phyloP scores from a whole-genome alignment of 2,329 filamentous ascomycete genomes.

The Pseudocercospora eumusae region DNA sequence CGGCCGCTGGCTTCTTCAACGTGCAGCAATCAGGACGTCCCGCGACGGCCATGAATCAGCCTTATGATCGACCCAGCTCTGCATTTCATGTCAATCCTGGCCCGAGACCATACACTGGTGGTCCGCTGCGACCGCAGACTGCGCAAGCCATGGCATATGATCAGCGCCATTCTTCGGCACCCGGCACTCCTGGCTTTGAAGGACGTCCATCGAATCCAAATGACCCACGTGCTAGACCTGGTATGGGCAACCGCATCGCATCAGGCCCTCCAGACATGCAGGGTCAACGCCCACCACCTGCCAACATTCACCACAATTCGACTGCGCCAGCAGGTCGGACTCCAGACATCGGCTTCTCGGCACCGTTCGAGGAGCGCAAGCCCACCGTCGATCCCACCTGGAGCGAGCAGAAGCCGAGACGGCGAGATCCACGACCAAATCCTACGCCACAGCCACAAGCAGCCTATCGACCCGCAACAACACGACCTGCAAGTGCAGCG shows the following conservation, averaged over 20 bases:
- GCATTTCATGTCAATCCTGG: constrained; percentile 54
- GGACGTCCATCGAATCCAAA: constrained; percentile 23
- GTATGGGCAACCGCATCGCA: constrained; percentile 35
- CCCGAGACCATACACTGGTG: constrained; percentile 24
- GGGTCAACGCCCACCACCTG: constrained; percentile 19
- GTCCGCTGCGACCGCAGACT: constrained; percentile 22
- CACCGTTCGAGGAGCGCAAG: constrained; percentile 47
- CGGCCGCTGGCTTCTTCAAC: constrained; percentile 43
- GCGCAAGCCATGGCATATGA: constrained; percentile 27
- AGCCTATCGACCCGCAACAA: constrained; percentile 9
- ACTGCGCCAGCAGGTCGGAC: constrained; percentile 25
- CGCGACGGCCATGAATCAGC: constrained; percentile 46
- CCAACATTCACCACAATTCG: constrained; percentile 25
- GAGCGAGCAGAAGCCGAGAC: constrained; percentile 16
- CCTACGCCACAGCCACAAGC: constrained; percentile 24
- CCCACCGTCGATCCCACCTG: constrained; percentile 27
- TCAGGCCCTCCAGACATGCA: constrained; percentile 36
- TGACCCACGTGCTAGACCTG: constrained; percentile 28
- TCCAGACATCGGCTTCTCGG: constrained; percentile 42
- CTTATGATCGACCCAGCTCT: constrained; percentile 55
- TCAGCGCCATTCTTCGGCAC: constrained; percentile 26
- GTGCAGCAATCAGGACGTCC: constrained; percentile 29
- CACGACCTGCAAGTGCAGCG: constrained; percentile 14
- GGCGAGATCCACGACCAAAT: constrained; percentile 17
- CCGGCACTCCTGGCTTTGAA: constrained; percentile 14